These are phyloP conservation scores for Trichoderma semiorbis DNA, from an alignment of 2,329 filamentous ascomycete genomes.

Conservation along the genomic window DNA sequence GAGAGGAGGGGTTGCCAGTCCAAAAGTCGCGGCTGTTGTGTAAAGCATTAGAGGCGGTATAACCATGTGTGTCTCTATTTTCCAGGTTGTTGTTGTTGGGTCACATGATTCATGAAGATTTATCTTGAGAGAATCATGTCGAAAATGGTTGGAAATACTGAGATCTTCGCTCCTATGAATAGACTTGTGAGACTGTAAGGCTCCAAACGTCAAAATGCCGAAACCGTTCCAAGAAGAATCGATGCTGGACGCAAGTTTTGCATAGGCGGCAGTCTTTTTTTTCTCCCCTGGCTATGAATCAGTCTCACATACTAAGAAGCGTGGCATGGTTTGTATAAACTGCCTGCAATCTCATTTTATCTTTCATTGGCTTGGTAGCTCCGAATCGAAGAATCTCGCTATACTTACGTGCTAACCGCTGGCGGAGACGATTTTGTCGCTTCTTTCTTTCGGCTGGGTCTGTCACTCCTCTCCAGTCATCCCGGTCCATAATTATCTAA, in stretches of 20 bases:
- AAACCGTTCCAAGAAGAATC: neutral
- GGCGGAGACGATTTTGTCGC: neutral
- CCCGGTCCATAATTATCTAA: neutral
- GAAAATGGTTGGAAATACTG: neutral
- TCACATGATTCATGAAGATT: neutral
- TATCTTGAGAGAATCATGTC: neutral
- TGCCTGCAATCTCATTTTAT: neutral
- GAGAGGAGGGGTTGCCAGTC: neutral
- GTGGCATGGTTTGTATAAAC: neutral
- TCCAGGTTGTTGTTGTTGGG: neutral
- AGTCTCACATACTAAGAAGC: neutral
- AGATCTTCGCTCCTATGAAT: neutral
- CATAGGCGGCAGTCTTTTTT: neutral
- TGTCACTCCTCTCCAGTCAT: neutral
- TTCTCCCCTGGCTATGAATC: neutral
- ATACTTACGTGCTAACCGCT: neutral
- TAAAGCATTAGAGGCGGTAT: neutral
- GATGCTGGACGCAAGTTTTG: neutral
- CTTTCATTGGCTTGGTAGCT: neutral
- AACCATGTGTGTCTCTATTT: neutral
- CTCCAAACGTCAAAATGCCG: neutral
- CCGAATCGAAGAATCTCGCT: neutral
- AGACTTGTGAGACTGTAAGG: neutral
- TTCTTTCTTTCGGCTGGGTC: neutral
- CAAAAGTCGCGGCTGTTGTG: neutral